These are phyloP conservation scores for Phaeoacremonium minimum DNA, from an alignment of 2,329 filamentous ascomycete genomes.

Conservation along the genomic window DNA sequence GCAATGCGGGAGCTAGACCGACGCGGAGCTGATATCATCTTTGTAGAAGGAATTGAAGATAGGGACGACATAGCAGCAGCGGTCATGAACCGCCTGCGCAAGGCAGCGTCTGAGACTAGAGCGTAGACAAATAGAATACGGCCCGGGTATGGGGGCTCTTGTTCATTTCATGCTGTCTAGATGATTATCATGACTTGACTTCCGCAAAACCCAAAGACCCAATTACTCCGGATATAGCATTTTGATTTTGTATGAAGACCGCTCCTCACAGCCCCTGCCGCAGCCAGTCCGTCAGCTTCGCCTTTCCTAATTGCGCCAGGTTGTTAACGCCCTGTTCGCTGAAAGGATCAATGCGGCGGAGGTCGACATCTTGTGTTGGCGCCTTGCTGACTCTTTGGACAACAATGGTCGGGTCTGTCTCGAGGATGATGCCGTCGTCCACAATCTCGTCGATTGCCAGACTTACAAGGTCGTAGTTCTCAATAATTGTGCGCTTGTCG, in stretches of 20 bases:
- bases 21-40: constrained; percentile 74
- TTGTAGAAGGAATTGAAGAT: constrained; percentile 83
- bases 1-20: constrained; percentile 82
- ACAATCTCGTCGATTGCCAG: constrained; percentile 94
- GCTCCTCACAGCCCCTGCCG: constrained; percentile 67
- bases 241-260: constrained; percentile 10
- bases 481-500: constrained; percentile 95
- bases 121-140: no score
- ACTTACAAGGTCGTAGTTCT: constrained; percentile 96
- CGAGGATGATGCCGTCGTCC: constrained; percentile 92
- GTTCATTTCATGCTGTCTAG: neutral
- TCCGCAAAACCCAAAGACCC: constrained; percentile 17
- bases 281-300: constrained; percentile 85
- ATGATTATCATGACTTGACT: neutral
- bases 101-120: constrained; percentile 67
- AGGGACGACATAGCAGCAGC: constrained; percentile 80
- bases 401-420: constrained; percentile 94
- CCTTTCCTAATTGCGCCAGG: constrained; percentile 88
- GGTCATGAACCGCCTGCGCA: constrained; percentile 78
- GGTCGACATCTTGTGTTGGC: constrained; percentile 83
- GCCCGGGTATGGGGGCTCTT: no score
- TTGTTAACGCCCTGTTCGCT: constrained; percentile 95
- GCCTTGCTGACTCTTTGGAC: constrained; percentile 89
- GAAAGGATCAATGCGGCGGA: constrained; percentile 84
- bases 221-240: constrained; percentile 11